Percentiles rank a stretch among this genome's conserved stretches.
Evolutionary conservation across 2,329 filamentous ascomycete species (phyloP).

Genomic region (Xylaria sp.): DNA sequence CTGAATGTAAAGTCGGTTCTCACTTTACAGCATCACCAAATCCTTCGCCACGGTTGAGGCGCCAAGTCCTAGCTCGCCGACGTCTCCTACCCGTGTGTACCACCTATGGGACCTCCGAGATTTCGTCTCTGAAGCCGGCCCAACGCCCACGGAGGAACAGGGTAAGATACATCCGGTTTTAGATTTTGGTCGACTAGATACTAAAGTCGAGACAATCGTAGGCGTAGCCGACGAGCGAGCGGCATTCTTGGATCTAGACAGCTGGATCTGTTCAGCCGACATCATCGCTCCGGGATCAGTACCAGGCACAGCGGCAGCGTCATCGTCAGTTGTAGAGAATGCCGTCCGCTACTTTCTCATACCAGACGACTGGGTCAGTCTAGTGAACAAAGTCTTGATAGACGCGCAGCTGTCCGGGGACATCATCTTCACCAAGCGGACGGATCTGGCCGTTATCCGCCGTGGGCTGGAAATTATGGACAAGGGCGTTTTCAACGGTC

Average conservation of each 20-base stretch:
- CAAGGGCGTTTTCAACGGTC: background rate
- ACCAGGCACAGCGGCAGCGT: no score
- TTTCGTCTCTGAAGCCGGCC: background rate
- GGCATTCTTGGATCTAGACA: constrained; percentile 13
- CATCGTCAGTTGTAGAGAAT: background rate
- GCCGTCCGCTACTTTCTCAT: constrained; percentile 34
- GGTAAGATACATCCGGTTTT: constrained; percentile 1
- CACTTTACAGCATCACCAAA: background rate
- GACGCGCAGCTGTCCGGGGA: constrained; percentile 22
- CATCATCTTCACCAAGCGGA: constrained; percentile 24
- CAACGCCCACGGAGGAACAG: background rate
- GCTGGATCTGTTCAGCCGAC: constrained; percentile 28
- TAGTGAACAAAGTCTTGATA: constrained; percentile 2
- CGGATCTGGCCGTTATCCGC: constrained; percentile 23
- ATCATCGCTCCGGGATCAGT: background rate
- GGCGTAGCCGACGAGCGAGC: constrained; percentile 10
- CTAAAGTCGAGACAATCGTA: constrained; percentile 10
- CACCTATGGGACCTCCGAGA: constrained; percentile 24
- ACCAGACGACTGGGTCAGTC: constrained; percentile 31
- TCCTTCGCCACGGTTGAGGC: constrained; percentile 15
- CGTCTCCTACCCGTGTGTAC: background rate
- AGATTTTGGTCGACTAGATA: background rate
- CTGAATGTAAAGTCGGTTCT: background rate
- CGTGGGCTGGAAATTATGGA: constrained; percentile 29
- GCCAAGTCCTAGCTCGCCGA: background rate